Evolutionary conservation across 2,329 filamentous ascomycete species (phyloP), one percentile per base, ranked within the genome.

Genomic region (Aspergillus floridensis): DNA sequence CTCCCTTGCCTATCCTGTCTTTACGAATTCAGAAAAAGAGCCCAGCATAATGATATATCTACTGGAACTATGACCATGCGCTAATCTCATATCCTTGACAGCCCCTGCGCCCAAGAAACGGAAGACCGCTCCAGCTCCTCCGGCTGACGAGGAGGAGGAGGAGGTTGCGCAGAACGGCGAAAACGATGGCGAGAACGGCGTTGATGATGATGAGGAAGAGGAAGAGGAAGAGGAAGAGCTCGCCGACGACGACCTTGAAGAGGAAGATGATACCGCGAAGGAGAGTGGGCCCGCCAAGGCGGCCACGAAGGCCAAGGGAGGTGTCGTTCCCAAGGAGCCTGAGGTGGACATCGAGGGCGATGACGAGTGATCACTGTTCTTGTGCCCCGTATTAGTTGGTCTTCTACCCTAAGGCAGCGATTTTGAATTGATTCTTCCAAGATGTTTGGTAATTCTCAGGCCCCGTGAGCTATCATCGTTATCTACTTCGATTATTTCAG

Each of bases 301-400:
- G 31, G 76, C 72, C 26, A 68, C 69, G 21, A 72, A 71, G 64
- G 70, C 62, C 10, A 77, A 73, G 71, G 72, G 63, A 24, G 64
- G 49, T 16, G 60, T 57, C 50, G 65, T 71, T 57, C 68, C 70
- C 12, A 70, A 72, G 64, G 71, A 73, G 56, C 52, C 71, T 50
- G 76, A 78, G 61, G 68, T 71, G 47, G 70, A 74, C 55, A 70
- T 62, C 46, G 70, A 72, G 29, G 70, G 75, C 58, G 64, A 70
- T 48, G 60, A 70, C 41, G 66, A 68, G 61, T 65, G 48, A 5
- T 29, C 26, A 29, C 26, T 29, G 26, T 29, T 29, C 26, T 10
- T 29, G 26, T 29, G 26, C 7, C 26, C 26, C 8, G 8, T 29
- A 8, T 29, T 8, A 10, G 2, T 29, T 29, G 7, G 26, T 29